Conservation (phyloP, 148 eudicot species). For the Limonium bicolor region DNA sequence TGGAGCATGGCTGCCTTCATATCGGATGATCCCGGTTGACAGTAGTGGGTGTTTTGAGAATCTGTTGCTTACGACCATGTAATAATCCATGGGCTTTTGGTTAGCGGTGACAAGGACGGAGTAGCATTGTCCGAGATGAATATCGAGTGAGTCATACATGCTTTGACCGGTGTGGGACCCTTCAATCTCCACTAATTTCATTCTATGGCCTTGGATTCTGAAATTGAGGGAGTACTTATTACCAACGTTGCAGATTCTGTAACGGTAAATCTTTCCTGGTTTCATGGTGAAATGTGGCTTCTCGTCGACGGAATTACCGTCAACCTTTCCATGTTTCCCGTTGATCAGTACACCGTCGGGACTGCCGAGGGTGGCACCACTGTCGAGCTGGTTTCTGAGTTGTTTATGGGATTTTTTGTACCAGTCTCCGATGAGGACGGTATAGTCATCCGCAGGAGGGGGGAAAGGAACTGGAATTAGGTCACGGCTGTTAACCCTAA, state of each 20-base stretch:
- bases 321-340: constrained; percentile 37
- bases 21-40: constrained; percentile 26
- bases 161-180: constrained; percentile 50
- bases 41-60: constrained; percentile 18
- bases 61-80: constrained; percentile 33
- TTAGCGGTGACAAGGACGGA: constrained; percentile 55
- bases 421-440: constrained; percentile 45
- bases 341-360: constrained; percentile 48
- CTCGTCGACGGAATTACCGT: constrained; percentile 29
- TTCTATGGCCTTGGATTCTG: constrained; percentile 39
- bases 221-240: constrained; percentile 34
- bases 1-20: constrained; percentile 16
- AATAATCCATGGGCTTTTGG: constrained; percentile 41
- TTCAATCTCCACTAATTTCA: constrained; percentile 44
- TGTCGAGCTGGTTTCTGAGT: constrained; percentile 22
- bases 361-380: constrained; percentile 28
- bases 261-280: constrained; percentile 45
- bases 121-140: constrained; percentile 45
- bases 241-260: constrained; percentile 41
- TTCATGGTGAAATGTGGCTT: constrained; percentile 29
- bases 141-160: constrained; percentile 29
- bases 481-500: constrained; percentile 35
- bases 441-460: constrained; percentile 32
- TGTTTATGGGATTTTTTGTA: constrained; percentile 31
- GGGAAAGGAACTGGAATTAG: constrained; percentile 46